These are phyloP conservation scores for Paramecium primaurelia DNA, from an alignment of 73 alveolate species.

Conservation along the genomic window DNA sequence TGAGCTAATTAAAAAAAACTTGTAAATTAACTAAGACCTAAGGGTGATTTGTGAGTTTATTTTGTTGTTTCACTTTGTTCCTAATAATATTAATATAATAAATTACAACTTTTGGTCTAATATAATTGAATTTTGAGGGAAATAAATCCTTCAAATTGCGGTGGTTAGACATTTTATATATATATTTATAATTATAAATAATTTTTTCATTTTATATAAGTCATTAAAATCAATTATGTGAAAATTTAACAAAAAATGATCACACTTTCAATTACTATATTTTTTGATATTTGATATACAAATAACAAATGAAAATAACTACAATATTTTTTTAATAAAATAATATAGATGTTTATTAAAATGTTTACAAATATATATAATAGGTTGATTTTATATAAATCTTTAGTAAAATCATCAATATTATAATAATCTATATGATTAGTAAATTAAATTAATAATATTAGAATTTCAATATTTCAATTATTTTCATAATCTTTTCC, in stretches of 20 bases:
- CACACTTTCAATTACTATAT: background rate
- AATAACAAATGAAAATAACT: no score
- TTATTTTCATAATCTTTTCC: no score
- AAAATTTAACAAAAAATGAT: background rate
- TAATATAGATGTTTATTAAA: background rate
- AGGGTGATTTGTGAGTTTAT: background rate
- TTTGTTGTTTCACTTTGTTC: background rate
- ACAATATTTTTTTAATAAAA: no score
- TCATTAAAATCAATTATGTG: background rate
- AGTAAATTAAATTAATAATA: no score
- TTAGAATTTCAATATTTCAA: no score
- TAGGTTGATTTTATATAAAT: background rate
- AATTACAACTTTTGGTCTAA: background rate
- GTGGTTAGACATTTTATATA: constrained; percentile 46
- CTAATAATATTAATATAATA: background rate
- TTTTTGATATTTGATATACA: background rate
- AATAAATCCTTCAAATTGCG: constrained; percentile 26
- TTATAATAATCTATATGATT: no score
- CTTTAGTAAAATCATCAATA: no score
- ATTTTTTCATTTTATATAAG: background rate
- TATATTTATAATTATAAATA: background rate
- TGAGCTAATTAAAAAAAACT: background rate
- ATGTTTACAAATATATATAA: background rate
- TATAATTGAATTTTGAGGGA: background rate
- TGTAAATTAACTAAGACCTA: background rate